Percentiles rank a stretch among this genome's conserved stretches.
These are phyloP conservation scores for Suillus spraguei DNA, from an alignment of 768 basidiomycete genomes.

Conservation along the genomic window DNA sequence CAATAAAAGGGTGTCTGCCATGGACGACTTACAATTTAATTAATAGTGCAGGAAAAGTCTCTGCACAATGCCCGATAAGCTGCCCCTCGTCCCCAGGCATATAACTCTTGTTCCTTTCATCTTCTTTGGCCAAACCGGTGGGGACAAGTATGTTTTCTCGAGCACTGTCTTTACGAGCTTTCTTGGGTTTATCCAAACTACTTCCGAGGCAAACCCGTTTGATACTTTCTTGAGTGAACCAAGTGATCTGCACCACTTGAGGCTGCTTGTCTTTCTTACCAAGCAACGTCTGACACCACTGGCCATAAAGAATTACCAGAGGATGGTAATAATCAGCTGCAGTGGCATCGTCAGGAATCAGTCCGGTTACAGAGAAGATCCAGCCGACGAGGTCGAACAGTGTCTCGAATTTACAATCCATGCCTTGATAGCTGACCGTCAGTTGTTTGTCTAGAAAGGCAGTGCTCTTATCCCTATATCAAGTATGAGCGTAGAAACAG, in stretches of 20 bases:
- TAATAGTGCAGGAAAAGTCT: background rate
- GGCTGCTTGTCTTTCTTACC: background rate
- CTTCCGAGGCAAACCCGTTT: background rate
- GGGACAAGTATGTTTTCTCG: too few species aligned
- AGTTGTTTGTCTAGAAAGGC: background rate
- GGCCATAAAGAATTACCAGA: background rate
- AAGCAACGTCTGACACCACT: background rate
- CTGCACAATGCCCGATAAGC: constrained; percentile 8
- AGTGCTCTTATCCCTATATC: background rate
- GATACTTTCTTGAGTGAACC: background rate
- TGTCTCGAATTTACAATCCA: background rate
- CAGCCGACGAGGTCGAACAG: constrained; percentile 9
- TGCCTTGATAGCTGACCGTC: constrained; percentile 3
- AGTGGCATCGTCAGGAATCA: background rate
- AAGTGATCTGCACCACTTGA: constrained; percentile 9
- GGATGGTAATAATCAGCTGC: constrained; percentile 7
- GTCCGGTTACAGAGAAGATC: constrained; percentile 10
- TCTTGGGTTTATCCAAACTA: background rate
- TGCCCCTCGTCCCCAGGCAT: too few species aligned
- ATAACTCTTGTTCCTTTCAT: too few species aligned
- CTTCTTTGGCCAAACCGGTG: too few species aligned
- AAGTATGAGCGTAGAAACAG: background rate
- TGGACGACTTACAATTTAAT: constrained; percentile 3
- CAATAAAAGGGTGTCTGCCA: background rate
- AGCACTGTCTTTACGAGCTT: background rate